Conservation (phyloP, 805 yeast genomes). For the Starmerella apicola region DNA sequence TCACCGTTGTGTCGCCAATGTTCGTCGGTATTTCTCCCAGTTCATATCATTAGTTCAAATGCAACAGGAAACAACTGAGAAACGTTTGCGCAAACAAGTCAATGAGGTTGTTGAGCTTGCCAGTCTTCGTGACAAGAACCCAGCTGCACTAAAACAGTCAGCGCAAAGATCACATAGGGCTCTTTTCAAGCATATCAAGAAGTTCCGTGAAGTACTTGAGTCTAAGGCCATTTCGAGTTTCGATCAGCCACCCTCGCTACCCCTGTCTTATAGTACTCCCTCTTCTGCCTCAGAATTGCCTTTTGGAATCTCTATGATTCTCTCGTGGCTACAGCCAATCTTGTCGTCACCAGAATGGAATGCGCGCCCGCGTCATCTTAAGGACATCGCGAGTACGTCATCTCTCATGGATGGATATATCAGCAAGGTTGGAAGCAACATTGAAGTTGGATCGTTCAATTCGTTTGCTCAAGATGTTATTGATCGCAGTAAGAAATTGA, state of each 20-base stretch:
- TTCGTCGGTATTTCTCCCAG: constrained; percentile 54
- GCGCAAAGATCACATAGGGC: constrained; percentile 78
- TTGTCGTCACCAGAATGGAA: constrained; percentile 33
- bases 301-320: neutral
- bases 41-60: constrained; percentile 42
- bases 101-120: constrained; percentile 78
- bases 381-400: constrained; percentile 39
- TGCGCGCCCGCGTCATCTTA: constrained; percentile 45
- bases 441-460: constrained; percentile 35
- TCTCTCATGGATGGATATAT: constrained; percentile 44
- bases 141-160: constrained; percentile 86
- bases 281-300: neutral
- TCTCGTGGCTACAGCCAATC: neutral
- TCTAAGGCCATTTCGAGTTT: constrained; percentile 27
- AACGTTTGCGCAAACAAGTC: constrained; percentile 60
- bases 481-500: constrained; percentile 47
- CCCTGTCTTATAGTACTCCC: neutral
- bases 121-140: constrained; percentile 93
- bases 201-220: constrained; percentile 55
- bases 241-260: neutral
- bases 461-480: constrained; percentile 43
- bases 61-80: constrained; percentile 35
- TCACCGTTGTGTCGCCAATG: constrained; percentile 40
- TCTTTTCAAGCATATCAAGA: constrained; percentile 71
- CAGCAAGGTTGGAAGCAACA: constrained; percentile 26